Conservation (phyloP, 345 rosid genomes). For the Turritis glabra region DNA sequence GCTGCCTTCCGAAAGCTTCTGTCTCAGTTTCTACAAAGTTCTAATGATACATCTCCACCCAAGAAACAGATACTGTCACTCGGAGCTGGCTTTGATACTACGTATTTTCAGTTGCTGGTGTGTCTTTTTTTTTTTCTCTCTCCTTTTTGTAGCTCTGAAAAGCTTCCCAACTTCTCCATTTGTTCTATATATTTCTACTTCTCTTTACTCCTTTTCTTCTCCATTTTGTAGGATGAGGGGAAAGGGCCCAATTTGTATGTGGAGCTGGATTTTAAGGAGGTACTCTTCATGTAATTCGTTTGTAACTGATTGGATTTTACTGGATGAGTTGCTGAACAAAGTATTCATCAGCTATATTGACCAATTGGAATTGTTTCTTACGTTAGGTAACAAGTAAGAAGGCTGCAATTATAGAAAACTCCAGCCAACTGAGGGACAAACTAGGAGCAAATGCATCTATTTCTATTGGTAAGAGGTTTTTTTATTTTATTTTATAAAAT, state of each 20-base stretch:
- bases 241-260: conserved; percentile 77
- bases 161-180: not conserved
- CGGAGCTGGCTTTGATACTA: conserved; percentile 97
- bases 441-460: conserved; percentile 70
- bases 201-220: not conserved
- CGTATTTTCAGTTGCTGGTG: conserved; percentile 85
- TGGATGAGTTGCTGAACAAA: not conserved
- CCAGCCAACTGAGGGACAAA: conserved; percentile 67
- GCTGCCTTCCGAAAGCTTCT: conserved; percentile 89
- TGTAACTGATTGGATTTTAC: not conserved
- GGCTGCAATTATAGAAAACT: conserved; percentile 70
- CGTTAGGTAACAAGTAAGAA: conserved; percentile 83
- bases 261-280: conserved; percentile 98
- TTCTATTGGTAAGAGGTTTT: conserved; percentile 57
- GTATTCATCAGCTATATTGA: not conserved
- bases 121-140: conserved; percentile 12
- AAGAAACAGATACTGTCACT: conserved; percentile 91
- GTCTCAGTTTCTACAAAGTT: conserved; percentile 68
- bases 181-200: not conserved
- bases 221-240: conserved; percentile 72
- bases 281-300: conserved; percentile 34
- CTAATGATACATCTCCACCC: conserved; percentile 26
- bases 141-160: not conserved
- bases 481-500: too few relatives aligned
- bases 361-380: conserved; percentile 15